phyloP scores from a whole-genome alignment of 1,139 yeast genomes.

The Yamadazyma conglobata region DNA sequence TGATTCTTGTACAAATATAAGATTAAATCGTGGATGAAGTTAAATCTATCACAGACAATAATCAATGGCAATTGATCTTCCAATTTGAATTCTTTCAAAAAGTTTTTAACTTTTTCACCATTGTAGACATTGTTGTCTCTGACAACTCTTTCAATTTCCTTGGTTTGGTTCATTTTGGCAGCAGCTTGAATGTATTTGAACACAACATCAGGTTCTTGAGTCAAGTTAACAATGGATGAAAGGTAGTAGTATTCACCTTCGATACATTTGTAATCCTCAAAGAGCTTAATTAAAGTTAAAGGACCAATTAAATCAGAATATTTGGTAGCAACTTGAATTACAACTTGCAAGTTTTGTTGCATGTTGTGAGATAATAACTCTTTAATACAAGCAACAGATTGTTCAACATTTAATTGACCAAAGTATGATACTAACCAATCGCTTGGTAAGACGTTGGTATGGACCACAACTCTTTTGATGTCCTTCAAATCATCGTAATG shows the following conservation, averaged over 20 bases:
- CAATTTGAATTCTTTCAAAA: slow-evolving; percentile 87
- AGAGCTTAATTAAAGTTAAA: slow-evolving; percentile 75
- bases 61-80: slow-evolving; percentile 96
- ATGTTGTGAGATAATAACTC: slow-evolving; percentile 80
- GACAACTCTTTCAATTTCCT: slow-evolving; percentile 93
- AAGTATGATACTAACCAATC: slow-evolving; percentile 94
- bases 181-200: slow-evolving; percentile 96
- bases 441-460: slow-evolving; percentile 78
- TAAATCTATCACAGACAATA: slow-evolving; percentile 90
- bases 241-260: slow-evolving; percentile 95
- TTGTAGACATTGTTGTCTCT: slow-evolving; percentile 92
- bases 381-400: slow-evolving; percentile 80
- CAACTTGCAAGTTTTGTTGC: slow-evolving; percentile 87
- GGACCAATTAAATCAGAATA: slow-evolving; percentile 94
- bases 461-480: slow-evolving; percentile 90
- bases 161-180: slow-evolving; percentile 81
- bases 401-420: slow-evolving; percentile 93
- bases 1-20: slow-evolving; percentile 92
- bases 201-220: slow-evolving; percentile 93
- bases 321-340: slow-evolving; percentile 94
- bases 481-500: slow-evolving; percentile 93
- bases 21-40: slow-evolving; percentile 89
- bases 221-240: slow-evolving; percentile 87
- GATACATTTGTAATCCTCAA: slow-evolving; percentile 86
- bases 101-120: slow-evolving; percentile 96